These are phyloP conservation scores for Diutina mesorugosa DNA, from an alignment of 1,139 yeast genomes.

Conservation along the genomic window DNA sequence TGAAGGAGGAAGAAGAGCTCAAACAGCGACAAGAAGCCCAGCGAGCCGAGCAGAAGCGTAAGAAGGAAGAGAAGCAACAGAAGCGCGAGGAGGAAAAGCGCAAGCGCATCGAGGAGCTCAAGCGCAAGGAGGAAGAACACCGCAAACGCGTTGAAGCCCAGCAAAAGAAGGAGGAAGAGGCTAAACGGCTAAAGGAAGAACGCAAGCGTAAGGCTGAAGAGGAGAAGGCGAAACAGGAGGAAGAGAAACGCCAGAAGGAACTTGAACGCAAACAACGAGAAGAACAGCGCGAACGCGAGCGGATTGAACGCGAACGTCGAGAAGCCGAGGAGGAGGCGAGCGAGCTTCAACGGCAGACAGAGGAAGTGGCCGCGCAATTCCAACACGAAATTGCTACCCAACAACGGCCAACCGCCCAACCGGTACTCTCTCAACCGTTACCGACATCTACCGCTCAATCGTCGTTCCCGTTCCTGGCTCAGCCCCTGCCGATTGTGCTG, in stretches of 20 bases:
- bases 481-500: background rate
- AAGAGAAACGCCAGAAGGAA: slow-evolving; percentile 28
- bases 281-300: slow-evolving; percentile 10
- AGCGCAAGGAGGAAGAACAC: slow-evolving; percentile 35
- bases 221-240: background rate
- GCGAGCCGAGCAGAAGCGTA: slow-evolving; percentile 29
- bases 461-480: background rate
- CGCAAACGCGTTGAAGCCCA: slow-evolving; percentile 32
- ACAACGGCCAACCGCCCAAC: background rate
- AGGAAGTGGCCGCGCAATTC: background rate
- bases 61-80: slow-evolving; percentile 35
- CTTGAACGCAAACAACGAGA: slow-evolving; percentile 15
- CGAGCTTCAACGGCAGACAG: background rate
- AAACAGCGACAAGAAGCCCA: slow-evolving; percentile 22
- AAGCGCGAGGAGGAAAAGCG: slow-evolving; percentile 44
- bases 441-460: background rate
- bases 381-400: background rate
- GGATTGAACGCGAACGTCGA: background rate
- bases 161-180: slow-evolving; percentile 35
- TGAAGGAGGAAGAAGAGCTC: slow-evolving; percentile 22
- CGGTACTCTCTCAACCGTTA: background rate
- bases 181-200: background rate
- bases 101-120: slow-evolving; percentile 25
- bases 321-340: background rate
- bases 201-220: background rate